Base-by-base conservation (phyloP, 2,329 filamentous ascomycete genomes). In the Botrytis tulipae region DNA sequence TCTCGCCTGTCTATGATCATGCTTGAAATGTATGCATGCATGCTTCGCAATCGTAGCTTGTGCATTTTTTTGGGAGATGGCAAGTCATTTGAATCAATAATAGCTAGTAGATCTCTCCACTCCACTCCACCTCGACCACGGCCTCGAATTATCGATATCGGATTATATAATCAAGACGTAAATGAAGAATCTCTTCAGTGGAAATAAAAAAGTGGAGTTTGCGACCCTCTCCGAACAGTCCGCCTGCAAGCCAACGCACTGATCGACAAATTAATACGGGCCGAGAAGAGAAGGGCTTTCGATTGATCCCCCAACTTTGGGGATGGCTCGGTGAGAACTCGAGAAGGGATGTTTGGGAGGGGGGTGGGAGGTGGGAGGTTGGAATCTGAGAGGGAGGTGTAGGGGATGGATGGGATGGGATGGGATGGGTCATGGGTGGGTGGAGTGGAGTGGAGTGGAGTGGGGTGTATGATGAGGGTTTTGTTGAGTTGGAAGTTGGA, bases 211-310 rank as follows among this genome's bases (percentile, higher is more conserved):
- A 54, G 65, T 54, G 65, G 65, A 40, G 48, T 29, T 25, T 14
- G 48, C 9, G 60, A 62, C 35, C 25, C 60, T 62, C 60, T 37
- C 25, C 35, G 60, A n/a, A 42, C 14, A 12, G 16, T 44, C 37
- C 18, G 51, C 44, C 32, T n/a, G 51, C 54, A 60, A 70, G 51
- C 51, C n/a, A 59, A 20, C 37, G 48, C 37, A 70, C 35, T 60
- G 51, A 70, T 70, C 67, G 67, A 70, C 67, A 57, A 44, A 60
- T 25, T n/a, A 60, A 70, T 70, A 70, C 66, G 62, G 40, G 42
- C 14, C 60, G 25, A 66, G 40, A 46, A 66, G 40, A 20, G 20
- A 66, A 66, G 25, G 25, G 7, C n/a, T 46, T 65, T 65, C 22
- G 62, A 65, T 42, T n/a, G 62, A 65, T 32, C 62, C 62, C 62